These are phyloP conservation scores for Aureobasidium musti DNA, from an alignment of 2,329 filamentous ascomycete species.

Conservation along the genomic window DNA sequence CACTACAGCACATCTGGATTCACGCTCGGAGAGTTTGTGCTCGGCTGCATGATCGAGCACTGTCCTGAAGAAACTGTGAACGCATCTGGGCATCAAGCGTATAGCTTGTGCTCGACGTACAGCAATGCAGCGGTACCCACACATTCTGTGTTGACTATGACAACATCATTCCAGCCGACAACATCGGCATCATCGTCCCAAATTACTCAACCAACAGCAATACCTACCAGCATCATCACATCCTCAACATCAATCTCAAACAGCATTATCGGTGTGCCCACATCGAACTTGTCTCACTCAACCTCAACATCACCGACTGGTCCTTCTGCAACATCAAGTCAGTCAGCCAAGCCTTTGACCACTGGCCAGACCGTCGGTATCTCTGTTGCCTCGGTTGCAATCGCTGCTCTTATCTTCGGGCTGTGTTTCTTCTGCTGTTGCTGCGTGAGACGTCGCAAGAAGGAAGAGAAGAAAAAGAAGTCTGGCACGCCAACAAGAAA, in stretches of 20 bases:
- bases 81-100: constrained; percentile 31
- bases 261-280: neutral
- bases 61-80: constrained; percentile 30
- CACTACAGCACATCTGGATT: constrained; percentile 39
- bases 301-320: neutral
- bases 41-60: constrained; percentile 30
- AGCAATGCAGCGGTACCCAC: constrained; percentile 35
- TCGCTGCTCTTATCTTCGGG: constrained; percentile 35
- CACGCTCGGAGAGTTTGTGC: constrained; percentile 41
- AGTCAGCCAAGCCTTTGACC: constrained; percentile 33
- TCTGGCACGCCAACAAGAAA: neutral
- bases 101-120: constrained; percentile 37
- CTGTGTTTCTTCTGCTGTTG: constrained; percentile 32
- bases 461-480: constrained; percentile 24
- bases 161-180: constrained; percentile 8
- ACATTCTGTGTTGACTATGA: constrained; percentile 36
- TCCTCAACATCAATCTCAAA: neutral
- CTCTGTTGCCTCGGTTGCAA: constrained; percentile 39
- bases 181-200: neutral
- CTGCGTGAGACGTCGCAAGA: constrained; percentile 23
- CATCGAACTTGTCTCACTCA: neutral
- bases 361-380: constrained; percentile 41
- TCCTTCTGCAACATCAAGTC: neutral
- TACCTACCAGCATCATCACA: neutral
- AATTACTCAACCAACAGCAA: neutral